A percentile compares a stretch with the other conserved stretches of the same genome.
Evolutionary conservation across 768 basidiomycete species (phyloP).

Genomic region (Mycena haematopus): DNA sequence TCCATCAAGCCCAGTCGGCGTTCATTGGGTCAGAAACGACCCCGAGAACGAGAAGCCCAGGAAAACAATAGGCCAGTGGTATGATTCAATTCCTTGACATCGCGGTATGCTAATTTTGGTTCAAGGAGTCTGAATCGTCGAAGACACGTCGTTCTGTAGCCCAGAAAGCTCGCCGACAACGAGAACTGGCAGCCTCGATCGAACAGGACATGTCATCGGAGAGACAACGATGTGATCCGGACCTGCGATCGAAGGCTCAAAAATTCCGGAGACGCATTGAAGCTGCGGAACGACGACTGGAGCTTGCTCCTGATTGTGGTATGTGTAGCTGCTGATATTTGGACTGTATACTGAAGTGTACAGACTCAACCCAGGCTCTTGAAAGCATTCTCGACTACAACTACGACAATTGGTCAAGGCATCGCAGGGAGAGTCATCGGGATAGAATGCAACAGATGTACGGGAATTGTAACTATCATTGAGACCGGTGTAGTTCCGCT

Average conservation of each 20-base stretch:
- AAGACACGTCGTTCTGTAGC: neutral
- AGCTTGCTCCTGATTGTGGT: neutral
- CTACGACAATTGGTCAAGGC: no score
- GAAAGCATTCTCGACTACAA: no score
- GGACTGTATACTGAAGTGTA: no score
- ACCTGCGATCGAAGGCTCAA: neutral
- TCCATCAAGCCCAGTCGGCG: neutral
- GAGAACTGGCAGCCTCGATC: neutral
- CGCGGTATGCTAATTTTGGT: neutral
- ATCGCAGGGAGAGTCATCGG: no score
- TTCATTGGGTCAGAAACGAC: neutral
- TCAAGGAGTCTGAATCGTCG: neutral
- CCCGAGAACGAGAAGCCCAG: neutral
- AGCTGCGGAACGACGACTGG: neutral
- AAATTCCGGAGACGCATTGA: neutral
- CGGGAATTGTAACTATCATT: no score
- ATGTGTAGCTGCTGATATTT: no score
- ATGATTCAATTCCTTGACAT: neutral
- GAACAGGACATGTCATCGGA: neutral
- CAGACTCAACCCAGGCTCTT: no score
- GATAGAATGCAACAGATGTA: no score
- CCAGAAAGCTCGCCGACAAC: neutral
- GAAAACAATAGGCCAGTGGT: neutral
- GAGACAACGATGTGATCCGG: neutral
- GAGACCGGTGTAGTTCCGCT: no score